Percentiles rank a stretch among this genome's conserved stretches.
Conservation (phyloP, 257 asterid genomes). For the Petunia secreta region DNA sequence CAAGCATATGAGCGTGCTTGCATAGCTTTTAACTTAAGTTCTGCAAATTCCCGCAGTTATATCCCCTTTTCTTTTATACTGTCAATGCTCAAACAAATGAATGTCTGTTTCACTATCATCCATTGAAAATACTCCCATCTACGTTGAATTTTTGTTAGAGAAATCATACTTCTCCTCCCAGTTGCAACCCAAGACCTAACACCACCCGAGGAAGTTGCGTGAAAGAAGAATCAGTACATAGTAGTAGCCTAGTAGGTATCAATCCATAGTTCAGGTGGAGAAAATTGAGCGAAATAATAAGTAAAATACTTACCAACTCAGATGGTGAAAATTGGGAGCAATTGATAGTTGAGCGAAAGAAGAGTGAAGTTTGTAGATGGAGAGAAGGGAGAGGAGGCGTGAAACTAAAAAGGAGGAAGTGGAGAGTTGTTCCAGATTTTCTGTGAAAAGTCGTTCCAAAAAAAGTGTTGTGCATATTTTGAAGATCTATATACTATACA, state of each 20-base stretch:
- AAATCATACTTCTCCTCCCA: constrained; percentile 62
- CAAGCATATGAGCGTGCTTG: not conserved
- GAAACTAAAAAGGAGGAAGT: no score
- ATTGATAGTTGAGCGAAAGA: no score
- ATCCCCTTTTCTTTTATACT: not conserved
- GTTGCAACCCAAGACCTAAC: constrained; percentile 84
- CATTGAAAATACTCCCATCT: not conserved
- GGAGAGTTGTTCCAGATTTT: no score
- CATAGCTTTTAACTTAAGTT: not conserved
- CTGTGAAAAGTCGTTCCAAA: no score
- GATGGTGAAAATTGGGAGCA: no score
- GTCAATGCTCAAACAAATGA: not conserved
- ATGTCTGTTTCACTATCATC: not conserved
- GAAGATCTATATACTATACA: no score
- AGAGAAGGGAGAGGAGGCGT: no score
- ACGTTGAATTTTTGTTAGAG: not conserved
- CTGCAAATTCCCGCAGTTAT: not conserved
- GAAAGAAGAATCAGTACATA: constrained; percentile 30
- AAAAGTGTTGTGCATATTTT: no score
- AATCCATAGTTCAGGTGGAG: not conserved
- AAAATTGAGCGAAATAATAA: not conserved
- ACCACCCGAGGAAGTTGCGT: constrained; percentile 56
- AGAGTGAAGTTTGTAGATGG: no score
- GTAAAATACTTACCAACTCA: no score
- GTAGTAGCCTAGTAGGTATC: not conserved